Base-by-base conservation (phyloP, 768 basidiomycete species). In the Bullera alba region DNA sequence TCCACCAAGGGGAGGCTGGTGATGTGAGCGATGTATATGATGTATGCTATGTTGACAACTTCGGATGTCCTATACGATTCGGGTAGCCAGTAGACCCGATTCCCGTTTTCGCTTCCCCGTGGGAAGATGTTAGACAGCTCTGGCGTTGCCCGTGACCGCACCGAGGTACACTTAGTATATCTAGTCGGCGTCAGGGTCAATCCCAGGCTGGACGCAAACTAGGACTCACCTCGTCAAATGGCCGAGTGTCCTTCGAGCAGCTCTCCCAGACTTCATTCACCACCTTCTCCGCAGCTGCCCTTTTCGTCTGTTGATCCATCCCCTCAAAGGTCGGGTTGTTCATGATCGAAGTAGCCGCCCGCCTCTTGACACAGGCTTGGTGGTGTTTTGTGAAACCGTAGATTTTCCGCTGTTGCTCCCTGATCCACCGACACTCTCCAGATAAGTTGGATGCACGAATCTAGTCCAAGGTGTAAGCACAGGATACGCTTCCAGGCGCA, bases 201-300 rank as follows among this genome's bases (percentile, higher is more conserved):
- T 34, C 32, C 32, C 32, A 34, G 10, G 10, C 10, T n/a, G 10
- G 10, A 10, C 32, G 32, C 10, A 41, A 41, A 47, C 22, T 19
- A 17, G 25, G 10, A 51, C 66, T 32, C 42, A 88, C 89, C 84
- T 97, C 92, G 71, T 99, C 95, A 70, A 96, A 99, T 7, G 95
- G 93, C 56, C 93, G 75, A 5, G 92, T 96, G 69, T 97, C 95
- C 30, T 80, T 83, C 73, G 87, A 91, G 72, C 93, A 99, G 60
- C 87, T 90, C 65, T 90, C 90, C 86, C 87, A 99, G 28, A 93
- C 93, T 70, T 95, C 87, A 58, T 96, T 95, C 39, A 97, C 92
- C 0, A 83, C 90, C 50, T 80, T 79, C 70, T 91, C 89, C 12
- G 92, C 93, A 22, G 85, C 76, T 4, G 78, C 86, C 32, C 77